These are phyloP conservation scores for Suillus ampliporus DNA, from an alignment of 768 basidiomycete species.

Conservation along the genomic window DNA sequence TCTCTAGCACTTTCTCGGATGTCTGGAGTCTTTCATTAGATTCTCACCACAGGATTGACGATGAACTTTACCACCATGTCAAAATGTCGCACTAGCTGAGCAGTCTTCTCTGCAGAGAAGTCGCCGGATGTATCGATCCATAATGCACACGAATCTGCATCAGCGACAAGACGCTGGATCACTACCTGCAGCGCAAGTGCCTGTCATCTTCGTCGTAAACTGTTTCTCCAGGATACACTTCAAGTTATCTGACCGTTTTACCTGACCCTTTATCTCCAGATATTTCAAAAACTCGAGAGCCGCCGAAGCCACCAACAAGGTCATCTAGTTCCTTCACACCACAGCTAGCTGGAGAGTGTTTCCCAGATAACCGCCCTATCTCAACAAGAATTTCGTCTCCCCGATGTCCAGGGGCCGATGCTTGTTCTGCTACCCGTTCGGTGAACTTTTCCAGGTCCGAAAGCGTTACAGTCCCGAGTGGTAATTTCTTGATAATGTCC, in stretches of 20 bases:
- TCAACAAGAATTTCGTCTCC: slow-evolving; percentile 35
- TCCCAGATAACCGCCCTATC: slow-evolving; percentile 22
- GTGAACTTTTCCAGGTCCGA: slow-evolving; percentile 52
- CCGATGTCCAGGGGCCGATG: slow-evolving; percentile 48
- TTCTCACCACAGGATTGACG: background rate
- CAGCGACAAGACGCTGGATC: slow-evolving; percentile 53
- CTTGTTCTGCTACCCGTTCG: slow-evolving; percentile 43
- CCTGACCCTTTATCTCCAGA: slow-evolving; percentile 70
- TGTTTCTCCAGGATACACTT: background rate
- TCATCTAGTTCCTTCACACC: slow-evolving; percentile 58
- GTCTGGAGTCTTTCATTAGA: slow-evolving; percentile 25
- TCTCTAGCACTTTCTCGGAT: slow-evolving; percentile 48
- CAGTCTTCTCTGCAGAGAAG: slow-evolving; percentile 59
- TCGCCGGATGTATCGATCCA: slow-evolving; percentile 81
- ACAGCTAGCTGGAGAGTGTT: slow-evolving; percentile 26
- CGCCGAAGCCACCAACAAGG: slow-evolving; percentile 56
- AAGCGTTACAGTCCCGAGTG: slow-evolving; percentile 53
- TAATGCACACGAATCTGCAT: slow-evolving; percentile 46
- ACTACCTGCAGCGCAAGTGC: slow-evolving; percentile 63
- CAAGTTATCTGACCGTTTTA: slow-evolving; percentile 62
- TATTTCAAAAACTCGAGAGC: slow-evolving; percentile 64
- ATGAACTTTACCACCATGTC: slow-evolving; percentile 30
- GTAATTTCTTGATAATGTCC: slow-evolving; percentile 57
- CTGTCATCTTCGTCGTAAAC: slow-evolving; percentile 42
- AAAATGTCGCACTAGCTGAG: slow-evolving; percentile 40